phyloP scores from a whole-genome alignment of 2,329 filamentous ascomycete genomes.

The Botrytis squamosa region DNA sequence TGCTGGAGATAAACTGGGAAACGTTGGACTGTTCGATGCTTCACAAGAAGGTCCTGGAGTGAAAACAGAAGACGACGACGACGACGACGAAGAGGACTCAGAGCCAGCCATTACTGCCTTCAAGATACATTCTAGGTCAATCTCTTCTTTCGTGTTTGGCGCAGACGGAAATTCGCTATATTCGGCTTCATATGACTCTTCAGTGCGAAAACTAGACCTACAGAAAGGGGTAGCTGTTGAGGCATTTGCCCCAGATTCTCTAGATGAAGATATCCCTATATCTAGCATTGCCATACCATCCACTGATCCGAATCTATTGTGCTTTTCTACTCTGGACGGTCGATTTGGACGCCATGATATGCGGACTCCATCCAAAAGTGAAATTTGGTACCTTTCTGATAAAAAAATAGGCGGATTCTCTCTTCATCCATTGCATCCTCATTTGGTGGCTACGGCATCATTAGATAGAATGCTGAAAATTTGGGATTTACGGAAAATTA shows the following conservation, averaged over 20 bases:
- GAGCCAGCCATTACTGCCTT: constrained; percentile 84
- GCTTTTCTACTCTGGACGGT: constrained; percentile 86
- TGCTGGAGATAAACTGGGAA: constrained; percentile 90
- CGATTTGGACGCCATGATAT: constrained; percentile 78
- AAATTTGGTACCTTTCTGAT: constrained; percentile 75
- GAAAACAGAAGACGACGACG: constrained; percentile 60
- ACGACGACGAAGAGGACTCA: constrained; percentile 66
- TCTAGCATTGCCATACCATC: constrained; percentile 79
- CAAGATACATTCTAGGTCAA: constrained; percentile 86
- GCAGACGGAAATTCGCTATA: constrained; percentile 73
- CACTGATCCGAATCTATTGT: constrained; percentile 68
- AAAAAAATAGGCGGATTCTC: constrained; percentile 97
- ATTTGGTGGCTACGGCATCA: constrained; percentile 84
- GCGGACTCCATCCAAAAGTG: constrained; percentile 57
- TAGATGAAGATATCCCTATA: constrained; percentile 71
- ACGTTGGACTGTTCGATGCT: constrained; percentile 86
- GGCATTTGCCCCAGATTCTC: constrained; percentile 72
- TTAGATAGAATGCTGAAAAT: constrained; percentile 86
- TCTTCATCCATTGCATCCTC: constrained; percentile 73
- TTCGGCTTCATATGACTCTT: constrained; percentile 89
- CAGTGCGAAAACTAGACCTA: constrained; percentile 83
- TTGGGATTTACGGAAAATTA: constrained; percentile 86
- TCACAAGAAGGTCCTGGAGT: constrained; percentile 62
- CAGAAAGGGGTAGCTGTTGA: constrained; percentile 76
- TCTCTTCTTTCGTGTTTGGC: constrained; percentile 78